phyloP scores from a whole-genome alignment of 2,329 filamentous ascomycete genomes.

The Aspergillus sp. region DNA sequence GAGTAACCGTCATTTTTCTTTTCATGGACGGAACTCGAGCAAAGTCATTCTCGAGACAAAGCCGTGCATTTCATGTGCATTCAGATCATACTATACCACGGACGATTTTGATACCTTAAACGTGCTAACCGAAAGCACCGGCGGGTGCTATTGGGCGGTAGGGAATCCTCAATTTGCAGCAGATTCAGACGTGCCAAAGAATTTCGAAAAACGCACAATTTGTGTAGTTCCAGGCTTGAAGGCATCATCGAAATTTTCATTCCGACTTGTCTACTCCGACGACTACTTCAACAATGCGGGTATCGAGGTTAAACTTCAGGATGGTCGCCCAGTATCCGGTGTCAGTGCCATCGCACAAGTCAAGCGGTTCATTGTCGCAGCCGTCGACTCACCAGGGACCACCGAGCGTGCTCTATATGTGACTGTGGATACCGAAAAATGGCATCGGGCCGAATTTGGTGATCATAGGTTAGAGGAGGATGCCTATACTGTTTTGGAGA shows the following conservation, averaged over 20 bases:
- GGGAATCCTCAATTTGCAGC: constrained; percentile 65
- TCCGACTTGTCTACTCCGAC: constrained; percentile 77
- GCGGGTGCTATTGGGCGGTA: constrained; percentile 86
- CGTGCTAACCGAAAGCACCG: constrained; percentile 65
- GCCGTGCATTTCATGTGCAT: constrained; percentile 66
- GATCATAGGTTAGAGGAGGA: constrained; percentile 80
- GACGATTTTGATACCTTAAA: constrained; percentile 77
- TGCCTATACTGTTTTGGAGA: constrained; percentile 91
- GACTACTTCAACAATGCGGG: constrained; percentile 68
- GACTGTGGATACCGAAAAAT: constrained; percentile 76
- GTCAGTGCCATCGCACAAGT: constrained; percentile 79
- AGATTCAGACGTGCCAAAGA: constrained; percentile 56
- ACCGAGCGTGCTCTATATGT: constrained; percentile 92
- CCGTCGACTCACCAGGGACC: constrained; percentile 74
- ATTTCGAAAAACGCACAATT: constrained; percentile 70
- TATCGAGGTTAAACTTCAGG: constrained; percentile 74
- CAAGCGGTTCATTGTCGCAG: constrained; percentile 83
- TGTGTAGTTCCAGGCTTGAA: constrained; percentile 77
- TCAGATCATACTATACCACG: constrained; percentile 70
- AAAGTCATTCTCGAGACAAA: constrained; percentile 83
- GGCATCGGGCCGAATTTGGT: constrained; percentile 90
- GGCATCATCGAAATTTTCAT: constrained; percentile 69
- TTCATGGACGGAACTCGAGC: constrained; percentile 79
- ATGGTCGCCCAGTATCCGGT: constrained; percentile 71
- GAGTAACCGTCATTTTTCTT: constrained; percentile 40